Evolutionary conservation across 768 basidiomycete genomes (phyloP).

Genomic region (Tricholoma furcatifolium): DNA sequence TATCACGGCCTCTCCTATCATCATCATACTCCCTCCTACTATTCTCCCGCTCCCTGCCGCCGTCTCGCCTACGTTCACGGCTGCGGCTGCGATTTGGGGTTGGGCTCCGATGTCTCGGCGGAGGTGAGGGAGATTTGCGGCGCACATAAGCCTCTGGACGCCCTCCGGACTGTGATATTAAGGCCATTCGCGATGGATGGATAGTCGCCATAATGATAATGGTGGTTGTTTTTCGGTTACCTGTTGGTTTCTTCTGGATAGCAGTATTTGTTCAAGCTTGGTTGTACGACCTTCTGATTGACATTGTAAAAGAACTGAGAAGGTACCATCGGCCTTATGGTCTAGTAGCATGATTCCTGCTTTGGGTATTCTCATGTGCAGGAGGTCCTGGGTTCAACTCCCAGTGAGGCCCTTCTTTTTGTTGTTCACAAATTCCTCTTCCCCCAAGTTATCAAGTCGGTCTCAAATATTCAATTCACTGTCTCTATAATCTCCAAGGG

Average conservation of each 20-base stretch:
- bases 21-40: constrained; percentile 18
- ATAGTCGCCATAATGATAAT: constrained; percentile 13
- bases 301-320: background rate
- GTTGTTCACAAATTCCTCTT: no score
- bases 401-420: constrained; percentile 11
- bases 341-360: constrained; percentile 17
- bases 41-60: constrained; percentile 22
- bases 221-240: background rate
- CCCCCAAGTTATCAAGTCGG: no score
- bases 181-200: constrained; percentile 16
- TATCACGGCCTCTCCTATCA: constrained; percentile 22
- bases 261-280: background rate
- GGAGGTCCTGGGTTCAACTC: constrained; percentile 17
- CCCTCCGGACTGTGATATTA: constrained; percentile 13
- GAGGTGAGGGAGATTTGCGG: constrained; percentile 40
- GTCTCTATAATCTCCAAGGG: no score
- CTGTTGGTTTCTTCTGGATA: background rate
- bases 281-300: background rate
- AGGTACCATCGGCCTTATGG: constrained; percentile 8
- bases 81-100: constrained; percentile 31
- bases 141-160: constrained; percentile 2
- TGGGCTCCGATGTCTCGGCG: constrained; percentile 31
- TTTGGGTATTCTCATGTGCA: constrained; percentile 8
- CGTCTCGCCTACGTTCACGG: constrained; percentile 27
- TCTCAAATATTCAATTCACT: no score